phyloP scores from a whole-genome alignment of 169 alveolate genomes.

The Eimeria brunetti region DNA sequence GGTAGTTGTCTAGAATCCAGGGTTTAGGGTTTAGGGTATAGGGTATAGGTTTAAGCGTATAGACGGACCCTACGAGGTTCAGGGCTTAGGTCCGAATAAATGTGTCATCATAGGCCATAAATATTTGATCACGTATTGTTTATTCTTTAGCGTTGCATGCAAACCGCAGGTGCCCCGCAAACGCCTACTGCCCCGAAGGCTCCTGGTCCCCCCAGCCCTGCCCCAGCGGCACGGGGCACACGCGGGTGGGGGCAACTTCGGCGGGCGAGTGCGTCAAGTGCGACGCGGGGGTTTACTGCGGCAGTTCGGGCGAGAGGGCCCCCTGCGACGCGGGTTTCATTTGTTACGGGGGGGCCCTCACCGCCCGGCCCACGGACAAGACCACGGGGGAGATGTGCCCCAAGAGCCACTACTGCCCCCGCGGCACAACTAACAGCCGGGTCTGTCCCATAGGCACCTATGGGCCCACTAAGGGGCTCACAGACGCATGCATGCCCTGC shows the following conservation, averaged over 20 bases:
- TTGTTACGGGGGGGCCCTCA: conserved; percentile 44
- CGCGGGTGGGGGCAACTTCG: not conserved
- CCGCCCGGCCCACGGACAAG: conserved; percentile 12
- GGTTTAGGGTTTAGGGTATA: too few species aligned
- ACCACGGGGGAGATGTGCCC: not conserved
- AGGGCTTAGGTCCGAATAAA: too few species aligned
- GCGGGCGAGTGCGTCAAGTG: conserved; percentile 13
- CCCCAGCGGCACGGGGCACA: conserved; percentile 52
- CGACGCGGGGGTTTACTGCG: conserved; percentile 42
- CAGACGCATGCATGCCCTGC: conserved; percentile 43
- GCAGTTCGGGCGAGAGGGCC: conserved; percentile 5
- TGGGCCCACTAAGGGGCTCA: conserved; percentile 43
- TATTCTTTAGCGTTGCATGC: too few species aligned
- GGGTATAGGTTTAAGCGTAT: not conserved
- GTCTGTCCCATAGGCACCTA: conserved; percentile 66
- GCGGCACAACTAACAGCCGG: conserved; percentile 10
- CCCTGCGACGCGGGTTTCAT: conserved; percentile 66
- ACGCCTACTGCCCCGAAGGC: conserved; percentile 82
- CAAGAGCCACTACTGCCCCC: conserved; percentile 51
- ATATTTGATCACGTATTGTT: too few species aligned
- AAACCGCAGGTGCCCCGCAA: conserved; percentile 84
- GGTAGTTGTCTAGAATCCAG: too few species aligned
- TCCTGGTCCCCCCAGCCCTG: conserved; percentile 55
- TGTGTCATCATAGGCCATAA: too few species aligned
- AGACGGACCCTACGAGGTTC: not conserved